Evolutionary conservation across 148 eudicot genomes (phyloP), one percentile per base, ranked within the genome.

Genomic region (Persicaria maculosa): DNA sequence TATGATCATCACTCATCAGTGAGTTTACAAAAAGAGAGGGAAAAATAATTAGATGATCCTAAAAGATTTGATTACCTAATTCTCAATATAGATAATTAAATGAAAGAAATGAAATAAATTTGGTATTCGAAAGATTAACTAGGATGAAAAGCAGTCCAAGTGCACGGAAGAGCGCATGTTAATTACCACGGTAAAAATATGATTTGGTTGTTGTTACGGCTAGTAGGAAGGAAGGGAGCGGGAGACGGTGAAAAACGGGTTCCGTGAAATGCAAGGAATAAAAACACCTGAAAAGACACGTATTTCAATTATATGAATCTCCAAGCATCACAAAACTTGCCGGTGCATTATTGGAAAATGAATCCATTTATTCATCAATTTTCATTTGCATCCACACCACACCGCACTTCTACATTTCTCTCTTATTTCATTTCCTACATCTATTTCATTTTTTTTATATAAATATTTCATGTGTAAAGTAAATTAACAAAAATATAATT

Each of bases 271-370:
- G 2, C 46, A 40, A 65, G 70, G 43, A 65, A 43, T 36, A 36
- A 1, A 65, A 40, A 36, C 47, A 43, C 14, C 3, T 65, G 70
- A 65, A 43, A 65, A 25, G 67, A 59, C 43, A 25, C 4, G 43
- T 9, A 25, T 59, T 36, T 9, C 44, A 59, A 59, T 59, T 5
- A 22, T 59, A 20, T 40, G 25, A 19, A 59, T 25, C 22, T 59
- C 4, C 8, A 36, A 58, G 6, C 65, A 19, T 58, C 65, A 20
- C 40, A 19, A 58, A 22, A 59, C 67, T 20, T 59, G 67, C 10
- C 25, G 1, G 43, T 4, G 70, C 47, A 65, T 65, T 65, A 65
- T 65, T 65, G 70, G 70, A 65, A 47, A 4, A 65, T 15, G 70
- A 43, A 46, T 65, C 17, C 15, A 12, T 65, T 15, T 40, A 65